phyloP scores from a whole-genome alignment of 2,329 filamentous ascomycete species.

The Camillea tinctor region DNA sequence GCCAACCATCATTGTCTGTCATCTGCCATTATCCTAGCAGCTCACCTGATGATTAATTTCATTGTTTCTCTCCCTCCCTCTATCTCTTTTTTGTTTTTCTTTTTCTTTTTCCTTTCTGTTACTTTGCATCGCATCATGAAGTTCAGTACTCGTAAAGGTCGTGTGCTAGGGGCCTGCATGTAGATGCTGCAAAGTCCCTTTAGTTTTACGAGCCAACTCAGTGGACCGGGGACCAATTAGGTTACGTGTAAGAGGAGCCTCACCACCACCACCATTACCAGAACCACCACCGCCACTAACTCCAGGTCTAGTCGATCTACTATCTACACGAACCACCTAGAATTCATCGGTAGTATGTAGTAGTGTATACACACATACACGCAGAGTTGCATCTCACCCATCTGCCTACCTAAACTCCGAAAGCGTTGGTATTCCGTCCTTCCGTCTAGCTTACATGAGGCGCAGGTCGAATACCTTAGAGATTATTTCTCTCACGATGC shows the following conservation, averaged over 20 bases:
- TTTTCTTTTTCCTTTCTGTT: no score
- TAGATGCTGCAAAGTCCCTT: background rate
- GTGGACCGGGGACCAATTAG: background rate
- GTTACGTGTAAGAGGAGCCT: background rate
- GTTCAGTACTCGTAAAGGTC: background rate
- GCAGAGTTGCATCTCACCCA: background rate
- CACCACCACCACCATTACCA: no score
- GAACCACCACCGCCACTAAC: no score
- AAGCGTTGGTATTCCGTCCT: background rate
- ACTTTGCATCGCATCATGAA: background rate
- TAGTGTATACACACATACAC: no score
- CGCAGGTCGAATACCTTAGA: background rate
- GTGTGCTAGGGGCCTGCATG: background rate
- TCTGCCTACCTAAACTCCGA: background rate
- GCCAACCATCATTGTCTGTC: slow-evolving; percentile 1
- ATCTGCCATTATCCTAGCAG: no score
- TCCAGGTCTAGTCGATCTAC: no score
- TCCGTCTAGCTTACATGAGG: background rate
- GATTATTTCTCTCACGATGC: background rate
- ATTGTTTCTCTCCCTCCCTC: no score
- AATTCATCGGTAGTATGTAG: no score
- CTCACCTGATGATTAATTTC: no score
- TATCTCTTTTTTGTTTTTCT: no score
- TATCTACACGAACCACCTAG: no score
- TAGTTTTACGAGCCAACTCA: background rate